Evolutionary conservation across 2,329 filamentous ascomycete genomes (phyloP).

Genomic region (Myriosclerotinia duriaeana): DNA sequence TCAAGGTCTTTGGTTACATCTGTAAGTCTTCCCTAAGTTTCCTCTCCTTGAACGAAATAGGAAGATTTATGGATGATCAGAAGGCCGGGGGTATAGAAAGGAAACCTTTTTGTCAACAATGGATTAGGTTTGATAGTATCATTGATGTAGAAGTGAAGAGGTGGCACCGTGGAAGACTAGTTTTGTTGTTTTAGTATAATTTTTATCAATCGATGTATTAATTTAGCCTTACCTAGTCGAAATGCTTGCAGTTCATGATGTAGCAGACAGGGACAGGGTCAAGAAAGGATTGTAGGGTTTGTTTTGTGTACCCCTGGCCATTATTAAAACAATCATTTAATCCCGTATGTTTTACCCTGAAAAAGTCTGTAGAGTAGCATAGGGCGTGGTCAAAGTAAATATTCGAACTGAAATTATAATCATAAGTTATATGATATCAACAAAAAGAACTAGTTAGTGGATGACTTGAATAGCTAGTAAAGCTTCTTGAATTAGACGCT

Average conservation of each 20-base stretch:
- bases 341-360: background rate
- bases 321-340: conserved; percentile 1
- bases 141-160: background rate
- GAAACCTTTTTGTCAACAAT: conserved; percentile 1
- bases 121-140: background rate
- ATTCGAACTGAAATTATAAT: background rate
- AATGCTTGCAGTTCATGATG: conserved; percentile 1
- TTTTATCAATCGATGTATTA: background rate
- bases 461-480: background rate
- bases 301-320: background rate
- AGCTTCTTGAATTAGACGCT: background rate
- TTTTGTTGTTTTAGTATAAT: background rate
- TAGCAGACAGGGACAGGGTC: background rate
- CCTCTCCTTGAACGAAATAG: conserved; percentile 25
- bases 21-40: conserved; percentile 8
- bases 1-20: conserved; percentile 22
- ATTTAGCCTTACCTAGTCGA: background rate
- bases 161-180: background rate
- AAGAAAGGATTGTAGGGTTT: background rate
- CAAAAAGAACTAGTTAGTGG: too few relatives aligned
- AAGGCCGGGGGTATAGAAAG: conserved; percentile 23
- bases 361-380: too few relatives aligned
- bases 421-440: too few relatives aligned
- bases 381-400: background rate
- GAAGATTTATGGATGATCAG: conserved; percentile 35